Conservation (phyloP, 331 rosid species). For the Quercus phellos region DNA sequence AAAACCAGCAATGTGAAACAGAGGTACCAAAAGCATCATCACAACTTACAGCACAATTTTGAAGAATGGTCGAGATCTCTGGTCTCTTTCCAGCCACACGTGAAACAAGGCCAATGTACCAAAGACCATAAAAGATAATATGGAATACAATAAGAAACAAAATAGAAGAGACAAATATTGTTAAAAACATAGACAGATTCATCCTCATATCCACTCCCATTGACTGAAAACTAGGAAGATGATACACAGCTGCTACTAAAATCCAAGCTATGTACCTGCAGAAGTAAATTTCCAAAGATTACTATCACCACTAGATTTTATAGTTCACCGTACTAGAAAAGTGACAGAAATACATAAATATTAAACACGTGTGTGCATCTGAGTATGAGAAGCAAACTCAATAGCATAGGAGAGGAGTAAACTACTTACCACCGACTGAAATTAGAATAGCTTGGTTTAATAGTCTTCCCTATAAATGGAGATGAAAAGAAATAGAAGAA, state of each 20-base stretch:
- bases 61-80: slow-evolving; percentile 74
- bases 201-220: slow-evolving; percentile 98
- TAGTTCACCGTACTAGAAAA: neutral
- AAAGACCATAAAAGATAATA: slow-evolving; percentile 76
- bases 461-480: slow-evolving; percentile 93
- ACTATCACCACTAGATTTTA: slow-evolving; percentile 8
- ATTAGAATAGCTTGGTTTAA: slow-evolving; percentile 97
- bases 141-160: slow-evolving; percentile 84
- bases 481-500: slow-evolving; percentile 98
- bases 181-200: slow-evolving; percentile 82
- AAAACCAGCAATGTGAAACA: neutral
- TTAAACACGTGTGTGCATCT: neutral
- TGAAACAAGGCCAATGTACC: slow-evolving; percentile 94
- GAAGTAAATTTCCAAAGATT: slow-evolving; percentile 21
- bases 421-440: slow-evolving; percentile 89
- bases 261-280: slow-evolving; percentile 91
- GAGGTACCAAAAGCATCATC: slow-evolving; percentile 14
- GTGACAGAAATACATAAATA: neutral
- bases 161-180: slow-evolving; percentile 82
- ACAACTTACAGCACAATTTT: slow-evolving; percentile 84
- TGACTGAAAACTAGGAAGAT: slow-evolving; percentile 93
- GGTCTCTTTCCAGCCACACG: slow-evolving; percentile 97
- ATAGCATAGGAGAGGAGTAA: neutral
- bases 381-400: slow-evolving; percentile 1
- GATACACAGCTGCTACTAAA: slow-evolving; percentile 94